phyloP scores from a whole-genome alignment of 2,329 filamentous ascomycete species.

The Cordyceps cicadae region DNA sequence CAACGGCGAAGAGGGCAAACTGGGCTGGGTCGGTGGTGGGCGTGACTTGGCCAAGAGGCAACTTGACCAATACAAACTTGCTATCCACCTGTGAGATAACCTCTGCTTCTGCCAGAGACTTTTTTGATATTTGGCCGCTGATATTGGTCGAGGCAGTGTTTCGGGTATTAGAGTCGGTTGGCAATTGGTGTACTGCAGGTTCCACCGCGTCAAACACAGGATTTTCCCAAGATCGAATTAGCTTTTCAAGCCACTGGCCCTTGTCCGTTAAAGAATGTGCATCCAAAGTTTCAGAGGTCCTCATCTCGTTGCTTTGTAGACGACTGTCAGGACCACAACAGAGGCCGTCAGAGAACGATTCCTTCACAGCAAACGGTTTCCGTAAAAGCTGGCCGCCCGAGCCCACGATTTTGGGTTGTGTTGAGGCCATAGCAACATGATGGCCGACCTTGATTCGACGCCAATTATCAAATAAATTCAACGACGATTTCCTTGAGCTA shows the following conservation, averaged over 20 bases:
- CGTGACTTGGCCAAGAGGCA: conserved; percentile 25
- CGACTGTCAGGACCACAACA: neutral
- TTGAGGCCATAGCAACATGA: neutral
- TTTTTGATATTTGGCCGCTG: conserved; percentile 50
- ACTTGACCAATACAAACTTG: conserved; percentile 75
- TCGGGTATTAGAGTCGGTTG: conserved; percentile 15
- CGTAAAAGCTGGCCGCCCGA: conserved; percentile 34
- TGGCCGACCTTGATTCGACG: conserved; percentile 26
- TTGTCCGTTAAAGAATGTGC: conserved; percentile 2
- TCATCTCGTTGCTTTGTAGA: neutral
- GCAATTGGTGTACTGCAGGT: conserved; percentile 34
- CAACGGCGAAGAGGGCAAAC: conserved; percentile 65
- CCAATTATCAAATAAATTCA: conserved; percentile 29
- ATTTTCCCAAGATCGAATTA: conserved; percentile 64
- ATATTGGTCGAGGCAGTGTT: conserved; percentile 23
- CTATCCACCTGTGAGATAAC: conserved; percentile 77
- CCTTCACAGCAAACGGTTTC: conserved; percentile 32
- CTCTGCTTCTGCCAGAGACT: conserved; percentile 48
- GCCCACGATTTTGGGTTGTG: conserved; percentile 25
- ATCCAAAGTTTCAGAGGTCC: neutral
- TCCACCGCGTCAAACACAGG: conserved; percentile 57
- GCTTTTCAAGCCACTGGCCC: conserved; percentile 48
- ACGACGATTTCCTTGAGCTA: neutral
- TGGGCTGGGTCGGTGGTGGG: neutral
- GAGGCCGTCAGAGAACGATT: conserved; percentile 33